Conservation (phyloP, 495 filamentous ascomycete genomes). For the Tuber brumale region DNA sequence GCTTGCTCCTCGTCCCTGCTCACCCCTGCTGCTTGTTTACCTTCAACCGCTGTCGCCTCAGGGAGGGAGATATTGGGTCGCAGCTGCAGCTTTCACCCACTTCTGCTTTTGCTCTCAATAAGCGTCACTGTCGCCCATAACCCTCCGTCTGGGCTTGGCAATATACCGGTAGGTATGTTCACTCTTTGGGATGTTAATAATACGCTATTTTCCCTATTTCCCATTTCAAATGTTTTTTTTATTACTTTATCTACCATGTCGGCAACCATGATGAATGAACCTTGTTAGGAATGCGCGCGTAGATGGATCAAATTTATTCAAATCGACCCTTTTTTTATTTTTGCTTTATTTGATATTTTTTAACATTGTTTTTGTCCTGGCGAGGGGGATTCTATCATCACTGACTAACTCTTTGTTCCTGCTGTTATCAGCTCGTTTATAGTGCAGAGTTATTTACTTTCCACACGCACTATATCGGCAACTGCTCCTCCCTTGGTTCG, state of each 20-base stretch:
- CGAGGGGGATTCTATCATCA: background rate
- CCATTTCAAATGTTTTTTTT: background rate
- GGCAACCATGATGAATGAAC: background rate
- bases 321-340: background rate
- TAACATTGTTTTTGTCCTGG: background rate
- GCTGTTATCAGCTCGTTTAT: background rate
- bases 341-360: background rate
- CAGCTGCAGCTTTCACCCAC: conserved; percentile 6
- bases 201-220: background rate
- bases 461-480: background rate
- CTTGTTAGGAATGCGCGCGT: background rate
- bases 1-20: conserved; percentile 7
- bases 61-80: conserved; percentile 16
- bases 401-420: background rate
- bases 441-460: background rate
- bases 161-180: background rate
- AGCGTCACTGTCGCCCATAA: background rate
- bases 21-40: conserved; percentile 22
- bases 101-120: background rate
- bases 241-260: background rate
- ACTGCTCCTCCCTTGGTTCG: background rate
- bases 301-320: background rate
- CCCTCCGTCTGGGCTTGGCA: background rate
- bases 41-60: conserved; percentile 8
- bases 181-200: background rate